These are phyloP conservation scores for Amyloporia xantha DNA, from an alignment of 768 basidiomycete genomes.

Conservation along the genomic window DNA sequence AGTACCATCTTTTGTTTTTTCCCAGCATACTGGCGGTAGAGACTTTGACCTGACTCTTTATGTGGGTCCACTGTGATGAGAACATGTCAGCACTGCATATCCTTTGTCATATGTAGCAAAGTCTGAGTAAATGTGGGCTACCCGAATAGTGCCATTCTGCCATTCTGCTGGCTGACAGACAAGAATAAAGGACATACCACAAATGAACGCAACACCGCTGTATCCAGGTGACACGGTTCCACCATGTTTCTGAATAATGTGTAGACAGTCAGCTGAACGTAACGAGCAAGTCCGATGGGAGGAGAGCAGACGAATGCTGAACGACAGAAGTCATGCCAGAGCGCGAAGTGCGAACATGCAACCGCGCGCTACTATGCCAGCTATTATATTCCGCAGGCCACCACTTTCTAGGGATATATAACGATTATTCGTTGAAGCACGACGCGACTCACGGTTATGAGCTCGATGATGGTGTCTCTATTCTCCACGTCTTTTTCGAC, in stretches of 20 bases:
- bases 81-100: slow-evolving; percentile 1
- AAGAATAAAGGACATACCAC: slow-evolving; percentile 43
- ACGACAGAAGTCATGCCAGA: too few relatives aligned
- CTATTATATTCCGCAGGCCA: too few relatives aligned
- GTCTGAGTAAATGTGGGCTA: background rate
- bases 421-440: too few relatives aligned
- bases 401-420: too few relatives aligned
- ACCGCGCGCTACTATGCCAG: too few relatives aligned
- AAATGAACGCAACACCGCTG: slow-evolving; percentile 72
- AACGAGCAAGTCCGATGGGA: too few relatives aligned
- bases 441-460: slow-evolving; percentile 67
- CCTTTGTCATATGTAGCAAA: too few relatives aligned
- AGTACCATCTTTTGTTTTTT: slow-evolving; percentile 80
- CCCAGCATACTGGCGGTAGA: slow-evolving; percentile 71
- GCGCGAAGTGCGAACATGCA: background rate
- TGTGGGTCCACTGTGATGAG: slow-evolving; percentile 60
- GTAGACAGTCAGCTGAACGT: background rate
- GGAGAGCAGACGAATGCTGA: too few relatives aligned
- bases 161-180: too few relatives aligned
- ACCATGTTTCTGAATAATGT: slow-evolving; percentile 57
- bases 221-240: slow-evolving; percentile 69
- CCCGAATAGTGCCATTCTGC: too few relatives aligned
- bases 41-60: slow-evolving; percentile 72
- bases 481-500: slow-evolving; percentile 77
- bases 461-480: slow-evolving; percentile 52